Percentiles rank a stretch among this genome's conserved stretches.
These are phyloP conservation scores for Kregervanrija pseudodelftensis DNA, from an alignment of 805 yeast species.

Conservation along the genomic window DNA sequence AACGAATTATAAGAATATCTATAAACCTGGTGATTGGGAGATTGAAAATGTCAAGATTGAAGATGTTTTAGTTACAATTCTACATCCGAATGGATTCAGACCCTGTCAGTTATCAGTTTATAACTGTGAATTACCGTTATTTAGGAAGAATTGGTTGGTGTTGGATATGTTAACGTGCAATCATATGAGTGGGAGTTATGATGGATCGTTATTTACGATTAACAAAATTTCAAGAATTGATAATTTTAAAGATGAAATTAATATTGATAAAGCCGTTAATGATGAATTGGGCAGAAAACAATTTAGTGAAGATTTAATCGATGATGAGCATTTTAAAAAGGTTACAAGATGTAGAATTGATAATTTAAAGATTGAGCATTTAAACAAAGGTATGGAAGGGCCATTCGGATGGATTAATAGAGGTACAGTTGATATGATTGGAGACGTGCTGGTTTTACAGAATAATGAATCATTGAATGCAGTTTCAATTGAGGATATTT, in stretches of 20 bases:
- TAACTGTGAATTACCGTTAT: constrained; percentile 68
- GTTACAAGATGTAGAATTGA: constrained; percentile 80
- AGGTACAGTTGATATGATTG: constrained; percentile 90
- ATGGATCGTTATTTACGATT: constrained; percentile 85
- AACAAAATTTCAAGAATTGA: constrained; percentile 65
- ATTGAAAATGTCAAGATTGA: constrained; percentile 75
- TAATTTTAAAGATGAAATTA: constrained; percentile 33
- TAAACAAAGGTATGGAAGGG: constrained; percentile 85
- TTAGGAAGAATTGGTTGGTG: constrained; percentile 90
- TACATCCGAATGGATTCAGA: constrained; percentile 74
- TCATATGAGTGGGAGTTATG: constrained; percentile 84
- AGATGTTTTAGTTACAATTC: constrained; percentile 75
- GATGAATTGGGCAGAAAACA: constrained; percentile 12
- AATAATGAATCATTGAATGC: constrained; percentile 35
- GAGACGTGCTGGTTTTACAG: constrained; percentile 79
- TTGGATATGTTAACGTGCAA: constrained; percentile 82
- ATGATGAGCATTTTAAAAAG: constrained; percentile 28
- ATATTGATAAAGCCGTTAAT: constrained; percentile 20
- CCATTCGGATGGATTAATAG: constrained; percentile 96
- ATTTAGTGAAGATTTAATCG: constrained; percentile 9
- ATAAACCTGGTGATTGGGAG: constrained; percentile 88
- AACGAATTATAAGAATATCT: constrained; percentile 63
- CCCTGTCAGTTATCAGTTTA: constrained; percentile 86
- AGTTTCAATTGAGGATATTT: constrained; percentile 37
- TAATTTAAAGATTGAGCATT: constrained; percentile 76